Base-by-base conservation (phyloP, 2,329 filamentous ascomycete species). In the Colletotrichum caudatum region DNA sequence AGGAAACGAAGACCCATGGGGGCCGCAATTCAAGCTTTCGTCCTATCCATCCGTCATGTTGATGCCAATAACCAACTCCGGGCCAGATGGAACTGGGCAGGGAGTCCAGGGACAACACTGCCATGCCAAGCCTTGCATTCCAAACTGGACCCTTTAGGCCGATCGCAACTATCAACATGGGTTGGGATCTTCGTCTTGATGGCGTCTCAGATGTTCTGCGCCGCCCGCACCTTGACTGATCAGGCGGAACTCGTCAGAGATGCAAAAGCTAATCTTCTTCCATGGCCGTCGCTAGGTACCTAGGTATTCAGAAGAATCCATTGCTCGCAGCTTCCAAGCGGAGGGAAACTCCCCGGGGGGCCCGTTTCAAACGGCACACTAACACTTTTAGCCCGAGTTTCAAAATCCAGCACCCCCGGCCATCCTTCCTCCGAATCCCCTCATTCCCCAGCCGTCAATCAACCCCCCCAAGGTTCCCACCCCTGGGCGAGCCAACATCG, bases 351-450 rank as follows among this genome's bases (percentile, higher is more conserved):
- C 39, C 5, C 29, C 29, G 29, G n/a, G n/a, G n/a, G n/a, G n/a
- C 11, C 41, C 57, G 69, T 71, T 71, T 71, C 69, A 71, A 56
- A 54, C 69, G 51, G 44, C 9, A 29, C 61, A 57, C 66, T 51
- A 57, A 64, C 9, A 16, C 7, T 37, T 41, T 69, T 54, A 58
- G 66, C 53, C 61, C 12, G 33, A n/a, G 66, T 69, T 65, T 69
- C 66, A 69, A 60, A 69, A 26, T 16, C 14, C 23, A 33, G 29
- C 16, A 51, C 64, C 68, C 67, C 64, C 41, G 58, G 50, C 68
- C 68, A 62, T 23, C 16, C 41, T 51, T 37, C 51, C 37, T 59
- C 50, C 53, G 39, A 62, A 61, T 68, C 69, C 51, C 69, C 57
- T 68, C 69, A 69, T 11, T 63, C 51, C n/a, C n/a, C 14, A 29